Evolutionary conservation across 345 rosid species (phyloP).

Genomic region (Gossypium rotundifolium): DNA sequence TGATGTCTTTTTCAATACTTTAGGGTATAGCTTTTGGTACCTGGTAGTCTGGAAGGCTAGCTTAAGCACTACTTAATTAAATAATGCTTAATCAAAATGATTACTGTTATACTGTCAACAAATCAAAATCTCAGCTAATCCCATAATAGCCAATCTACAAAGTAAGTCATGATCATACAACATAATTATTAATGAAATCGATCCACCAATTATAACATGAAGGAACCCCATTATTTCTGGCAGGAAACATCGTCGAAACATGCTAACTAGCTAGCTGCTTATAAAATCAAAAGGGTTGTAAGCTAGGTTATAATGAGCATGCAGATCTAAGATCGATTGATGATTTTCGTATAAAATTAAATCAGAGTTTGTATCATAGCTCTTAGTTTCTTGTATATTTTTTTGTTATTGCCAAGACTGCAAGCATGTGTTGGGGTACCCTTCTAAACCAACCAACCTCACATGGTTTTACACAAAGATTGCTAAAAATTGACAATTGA

Average conservation of each 20-base stretch:
- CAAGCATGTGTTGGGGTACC: slow-evolving; percentile 31
- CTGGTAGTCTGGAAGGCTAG: neutral
- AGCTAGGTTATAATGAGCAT: slow-evolving; percentile 25
- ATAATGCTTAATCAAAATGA: neutral
- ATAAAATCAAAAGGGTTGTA: slow-evolving; percentile 11
- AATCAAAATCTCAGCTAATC: neutral
- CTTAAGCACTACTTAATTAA: neutral
- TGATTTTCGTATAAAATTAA: slow-evolving; percentile 3
- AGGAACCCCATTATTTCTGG: slow-evolving; percentile 31
- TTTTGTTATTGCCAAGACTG: slow-evolving; percentile 12
- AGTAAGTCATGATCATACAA: neutral
- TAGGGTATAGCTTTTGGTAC: neutral
- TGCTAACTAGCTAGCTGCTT: neutral
- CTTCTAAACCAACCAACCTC: slow-evolving; percentile 29
- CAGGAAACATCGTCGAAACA: slow-evolving; percentile 17
- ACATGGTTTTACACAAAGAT: slow-evolving; percentile 21
- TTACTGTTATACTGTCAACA: neutral
- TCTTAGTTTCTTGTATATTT: slow-evolving; percentile 4
- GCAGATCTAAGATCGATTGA: slow-evolving; percentile 23
- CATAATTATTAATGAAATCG: neutral
- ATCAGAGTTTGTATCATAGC: neutral
- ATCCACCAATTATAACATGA: slow-evolving; percentile 32
- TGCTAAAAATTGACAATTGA: neutral
- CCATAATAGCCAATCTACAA: neutral
- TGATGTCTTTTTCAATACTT: no score